phyloP scores from a whole-genome alignment of 225 moss, liverwort and hornwort genomes.

The Physcomitrellopsis africana region DNA sequence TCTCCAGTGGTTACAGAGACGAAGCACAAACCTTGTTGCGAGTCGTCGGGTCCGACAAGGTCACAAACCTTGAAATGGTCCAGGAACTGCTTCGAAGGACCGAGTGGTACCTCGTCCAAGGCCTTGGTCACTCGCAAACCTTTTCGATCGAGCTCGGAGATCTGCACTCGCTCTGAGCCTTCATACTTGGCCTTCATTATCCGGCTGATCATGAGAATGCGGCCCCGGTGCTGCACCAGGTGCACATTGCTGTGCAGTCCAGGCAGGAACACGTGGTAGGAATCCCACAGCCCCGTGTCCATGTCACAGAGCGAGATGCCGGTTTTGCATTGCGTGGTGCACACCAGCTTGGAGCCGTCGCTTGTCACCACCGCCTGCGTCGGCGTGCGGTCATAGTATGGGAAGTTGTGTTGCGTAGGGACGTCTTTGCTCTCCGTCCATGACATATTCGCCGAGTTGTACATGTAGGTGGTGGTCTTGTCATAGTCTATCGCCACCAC shows the following conservation, averaged over 20 bases:
- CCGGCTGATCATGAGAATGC: slow-evolving; percentile 49
- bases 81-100: slow-evolving; percentile 43
- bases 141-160: slow-evolving; percentile 38
- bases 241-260: slow-evolving; percentile 46
- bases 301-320: slow-evolving; percentile 43
- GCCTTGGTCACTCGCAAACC: slow-evolving; percentile 15
- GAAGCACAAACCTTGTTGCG: slow-evolving; percentile 32
- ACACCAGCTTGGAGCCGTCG: slow-evolving; percentile 22
- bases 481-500: slow-evolving; percentile 39
- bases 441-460: slow-evolving; percentile 4
- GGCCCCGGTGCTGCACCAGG: slow-evolving; percentile 38
- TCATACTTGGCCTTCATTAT: slow-evolving; percentile 49
- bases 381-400: slow-evolving; percentile 41
- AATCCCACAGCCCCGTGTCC: slow-evolving; percentile 35
- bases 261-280: slow-evolving; percentile 33
- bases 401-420: slow-evolving; percentile 37
- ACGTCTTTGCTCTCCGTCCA: slow-evolving; percentile 40
- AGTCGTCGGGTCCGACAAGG: background rate
- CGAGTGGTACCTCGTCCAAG: slow-evolving; percentile 34
- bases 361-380: slow-evolving; percentile 21
- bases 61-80: slow-evolving; percentile 49
- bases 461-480: slow-evolving; percentile 26
- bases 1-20: slow-evolving; percentile 41
- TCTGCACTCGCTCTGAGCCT: slow-evolving; percentile 42
- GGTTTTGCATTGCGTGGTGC: slow-evolving; percentile 44